phyloP scores from a whole-genome alignment of 169 alveolate species.

The Eimeria nieschulzi region DNA sequence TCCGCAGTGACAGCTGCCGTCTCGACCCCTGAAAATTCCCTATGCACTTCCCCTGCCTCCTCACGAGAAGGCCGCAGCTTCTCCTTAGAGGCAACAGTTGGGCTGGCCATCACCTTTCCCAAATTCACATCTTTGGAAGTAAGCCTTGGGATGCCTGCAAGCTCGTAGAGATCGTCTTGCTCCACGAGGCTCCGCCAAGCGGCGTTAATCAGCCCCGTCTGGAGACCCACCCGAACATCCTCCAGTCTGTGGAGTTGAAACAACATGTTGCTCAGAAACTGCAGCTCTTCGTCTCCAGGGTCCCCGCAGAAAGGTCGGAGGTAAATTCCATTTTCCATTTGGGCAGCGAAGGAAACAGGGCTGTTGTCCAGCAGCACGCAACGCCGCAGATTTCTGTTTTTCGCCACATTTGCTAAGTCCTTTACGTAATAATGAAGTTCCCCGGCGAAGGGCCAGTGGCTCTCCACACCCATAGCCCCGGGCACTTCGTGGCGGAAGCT shows the following conservation, averaged over 20 bases:
- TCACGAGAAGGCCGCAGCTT: too few relatives aligned
- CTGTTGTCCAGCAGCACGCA: constrained; percentile 59
- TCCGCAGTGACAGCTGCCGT: too few relatives aligned
- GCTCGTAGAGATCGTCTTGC: constrained; percentile 2
- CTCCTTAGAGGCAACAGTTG: too few relatives aligned
- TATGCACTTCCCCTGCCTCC: too few relatives aligned
- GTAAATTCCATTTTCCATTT: constrained; percentile 31
- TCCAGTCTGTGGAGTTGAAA: background rate
- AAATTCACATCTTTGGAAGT: background rate
- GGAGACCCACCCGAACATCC: background rate
- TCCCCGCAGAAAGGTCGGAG: constrained; percentile 40
- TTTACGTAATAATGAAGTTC: constrained; percentile 17
- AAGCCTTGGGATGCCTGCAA: background rate
- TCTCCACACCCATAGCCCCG: background rate
- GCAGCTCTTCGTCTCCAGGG: constrained; percentile 45
- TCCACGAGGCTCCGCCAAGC: background rate
- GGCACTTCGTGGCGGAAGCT: background rate
- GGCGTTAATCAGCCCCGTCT: background rate
- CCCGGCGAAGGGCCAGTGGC: background rate
- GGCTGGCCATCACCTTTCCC: too few relatives aligned
- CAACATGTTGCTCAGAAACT: background rate
- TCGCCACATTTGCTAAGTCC: constrained; percentile 29
- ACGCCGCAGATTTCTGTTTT: constrained; percentile 3
- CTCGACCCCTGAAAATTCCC: too few relatives aligned
- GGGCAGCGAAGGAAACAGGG: constrained; percentile 45